A percentile compares a stretch with the other conserved stretches of the same genome.
Evolutionary conservation across 106 monocot genomes (phyloP).

Genomic region (Cymbidium sinense): DNA sequence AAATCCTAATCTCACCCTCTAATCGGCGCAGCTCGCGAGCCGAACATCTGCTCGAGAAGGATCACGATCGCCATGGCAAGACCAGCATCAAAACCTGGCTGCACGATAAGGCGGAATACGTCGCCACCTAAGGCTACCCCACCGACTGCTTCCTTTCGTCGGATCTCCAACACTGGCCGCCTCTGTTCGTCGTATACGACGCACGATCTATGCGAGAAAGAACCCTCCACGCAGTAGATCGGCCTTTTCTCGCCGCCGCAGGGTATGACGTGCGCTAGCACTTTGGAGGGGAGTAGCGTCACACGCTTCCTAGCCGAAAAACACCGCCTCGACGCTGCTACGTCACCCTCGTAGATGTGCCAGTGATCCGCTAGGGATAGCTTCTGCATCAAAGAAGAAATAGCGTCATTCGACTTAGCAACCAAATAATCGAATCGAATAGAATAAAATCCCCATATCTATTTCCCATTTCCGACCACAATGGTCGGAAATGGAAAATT

Average conservation of each 20-base stretch:
- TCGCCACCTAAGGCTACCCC: constrained; percentile 46
- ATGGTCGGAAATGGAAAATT: background rate
- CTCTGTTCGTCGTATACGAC: constrained; percentile 23
- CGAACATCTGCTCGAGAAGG: constrained; percentile 9
- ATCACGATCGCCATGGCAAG: constrained; percentile 33
- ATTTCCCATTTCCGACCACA: background rate
- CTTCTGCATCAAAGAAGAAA: constrained; percentile 20
- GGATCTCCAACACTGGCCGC: constrained; percentile 34
- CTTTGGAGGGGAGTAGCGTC: constrained; percentile 20
- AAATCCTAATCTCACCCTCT: background rate
- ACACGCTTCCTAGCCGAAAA: constrained; percentile 49
- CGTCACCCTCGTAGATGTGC: constrained; percentile 50
- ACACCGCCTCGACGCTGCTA: constrained; percentile 13
- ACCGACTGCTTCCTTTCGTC: constrained; percentile 26
- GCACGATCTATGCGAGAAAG: constrained; percentile 42
- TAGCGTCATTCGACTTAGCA: too few relatives aligned
- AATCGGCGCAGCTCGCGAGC: background rate
- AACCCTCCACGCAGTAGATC: constrained; percentile 31
- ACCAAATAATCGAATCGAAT: too few relatives aligned
- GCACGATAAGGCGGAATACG: constrained; percentile 50
- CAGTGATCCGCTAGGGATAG: constrained; percentile 47
- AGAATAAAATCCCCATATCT: background rate
- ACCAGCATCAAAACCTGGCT: constrained; percentile 22
- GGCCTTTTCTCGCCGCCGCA: background rate
- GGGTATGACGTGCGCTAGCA: constrained; percentile 20